Evolutionary conservation across 306 rosid species (phyloP), one percentile per base, ranked within the genome.

Genomic region (Lathyrus oleraceus): DNA sequence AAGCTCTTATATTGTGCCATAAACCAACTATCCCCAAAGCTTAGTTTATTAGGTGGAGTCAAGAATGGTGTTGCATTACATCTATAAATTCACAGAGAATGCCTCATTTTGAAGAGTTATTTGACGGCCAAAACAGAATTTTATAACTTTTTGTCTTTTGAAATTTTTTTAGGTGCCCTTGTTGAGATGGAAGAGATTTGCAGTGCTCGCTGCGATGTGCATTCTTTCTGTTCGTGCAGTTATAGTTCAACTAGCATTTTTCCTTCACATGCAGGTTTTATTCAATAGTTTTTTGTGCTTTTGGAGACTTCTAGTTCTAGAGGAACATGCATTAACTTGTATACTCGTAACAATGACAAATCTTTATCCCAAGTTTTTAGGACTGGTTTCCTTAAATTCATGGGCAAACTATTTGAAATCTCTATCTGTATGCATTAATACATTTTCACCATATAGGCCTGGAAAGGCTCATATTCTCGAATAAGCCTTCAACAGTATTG

Each of bases 101-200:
- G 35, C 64, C 44, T 62, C 38, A 15, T 70, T 68, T 54, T 39
- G 63, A 15, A 67, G 78, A 71, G 6, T 23, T 71, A 23, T 57
- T 36, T 44, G 42, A 65, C 43, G 44, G 51, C 52, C 48, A 71
- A 16, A 25, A 28, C 54, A 17, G 75, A n/a, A 6, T 10, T 58
- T 59, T 60, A 20, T 43, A 28, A 77, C 56, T 11, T 15, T 13
- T n/a, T 12, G 67, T 53, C 12, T 58, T 65, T 69, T 71, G 42
- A 16, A 77, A 63, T 11, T 20, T 63, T 62, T 78, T 78, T 77
- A 94, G 98, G 70, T 94, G 71, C 99, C 99, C 38, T 10, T 81
- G 39, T 74, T 94, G 85, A 85, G 99, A 86, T 94, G 99, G 99
- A 94, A 94, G 83, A 88, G 96, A 81, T 94, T 76, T 81, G 95